These are phyloP conservation scores for Puccinia brachypodii DNA, from an alignment of 1,284 basidiomycete species.

Conservation along the genomic window DNA sequence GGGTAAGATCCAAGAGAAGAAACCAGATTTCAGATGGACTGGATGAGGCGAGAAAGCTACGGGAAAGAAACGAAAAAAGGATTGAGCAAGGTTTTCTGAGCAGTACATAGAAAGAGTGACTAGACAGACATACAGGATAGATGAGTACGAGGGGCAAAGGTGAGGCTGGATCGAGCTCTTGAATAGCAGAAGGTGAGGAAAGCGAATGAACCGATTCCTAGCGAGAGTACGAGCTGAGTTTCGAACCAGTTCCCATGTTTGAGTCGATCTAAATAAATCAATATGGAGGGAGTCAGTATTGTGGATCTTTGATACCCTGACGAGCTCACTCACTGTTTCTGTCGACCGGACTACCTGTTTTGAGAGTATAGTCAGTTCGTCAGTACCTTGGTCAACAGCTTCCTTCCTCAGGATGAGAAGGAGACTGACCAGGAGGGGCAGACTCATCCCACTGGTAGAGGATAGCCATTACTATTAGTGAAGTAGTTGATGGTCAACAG, in stretches of 20 bases:
- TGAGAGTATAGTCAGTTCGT: background rate
- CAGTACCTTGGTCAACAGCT: background rate
- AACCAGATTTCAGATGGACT: slow-evolving; percentile 26
- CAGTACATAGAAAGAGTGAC: background rate
- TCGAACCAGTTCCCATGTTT: slow-evolving; percentile 41
- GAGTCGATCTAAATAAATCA: slow-evolving; percentile 4
- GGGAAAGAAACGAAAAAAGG: background rate
- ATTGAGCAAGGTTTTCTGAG: background rate
- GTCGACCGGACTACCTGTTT: slow-evolving; percentile 44
- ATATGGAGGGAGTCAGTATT: background rate
- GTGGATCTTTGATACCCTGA: background rate
- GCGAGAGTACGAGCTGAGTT: slow-evolving; percentile 33
- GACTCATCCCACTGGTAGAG: no score
- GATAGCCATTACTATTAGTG: no score
- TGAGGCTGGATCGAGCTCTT: slow-evolving; percentile 5
- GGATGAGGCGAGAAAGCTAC: slow-evolving; percentile 25
- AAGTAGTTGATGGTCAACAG: no score
- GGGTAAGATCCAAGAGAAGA: slow-evolving; percentile 41
- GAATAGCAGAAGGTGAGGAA: slow-evolving; percentile 36
- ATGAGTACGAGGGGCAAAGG: slow-evolving; percentile 27
- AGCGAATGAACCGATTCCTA: slow-evolving; percentile 23
- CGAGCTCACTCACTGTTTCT: slow-evolving; percentile 32
- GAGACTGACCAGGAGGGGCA: slow-evolving; percentile 9
- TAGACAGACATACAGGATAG: background rate
- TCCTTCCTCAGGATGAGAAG: background rate